A percentile compares a stretch with the other conserved stretches of the same genome.
Evolutionary conservation across 2,329 filamentous ascomycete genomes (phyloP).

Genomic region (Fusarium virguliforme): DNA sequence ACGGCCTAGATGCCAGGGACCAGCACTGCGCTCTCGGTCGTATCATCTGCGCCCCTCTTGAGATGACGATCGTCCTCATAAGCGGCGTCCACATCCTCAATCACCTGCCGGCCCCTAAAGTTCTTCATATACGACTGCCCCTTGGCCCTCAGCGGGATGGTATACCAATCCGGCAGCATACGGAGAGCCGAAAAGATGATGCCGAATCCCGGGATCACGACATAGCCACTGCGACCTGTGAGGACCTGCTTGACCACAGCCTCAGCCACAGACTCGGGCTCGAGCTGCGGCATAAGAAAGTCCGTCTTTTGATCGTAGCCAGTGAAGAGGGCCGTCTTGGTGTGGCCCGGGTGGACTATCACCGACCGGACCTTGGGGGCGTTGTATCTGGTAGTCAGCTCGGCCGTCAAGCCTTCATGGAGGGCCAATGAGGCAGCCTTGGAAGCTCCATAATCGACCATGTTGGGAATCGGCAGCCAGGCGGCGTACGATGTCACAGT

Average conservation of each 20-base stretch:
- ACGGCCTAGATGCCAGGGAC: constrained; percentile 50
- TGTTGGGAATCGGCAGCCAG: constrained; percentile 72
- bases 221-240: constrained; percentile 63
- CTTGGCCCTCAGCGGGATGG: constrained; percentile 66
- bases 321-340: constrained; percentile 55
- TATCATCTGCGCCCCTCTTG: constrained; percentile 44
- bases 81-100: constrained; percentile 61
- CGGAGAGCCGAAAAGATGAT: constrained; percentile 62
- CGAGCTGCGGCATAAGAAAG: constrained; percentile 56
- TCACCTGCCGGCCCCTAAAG: constrained; percentile 65
- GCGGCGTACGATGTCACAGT: constrained; percentile 78
- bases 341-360: constrained; percentile 71
- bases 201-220: constrained; percentile 64
- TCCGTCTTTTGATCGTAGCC: constrained; percentile 70
- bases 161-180: constrained; percentile 75
- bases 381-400: constrained; percentile 73
- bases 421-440: constrained; percentile 79
- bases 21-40: constrained; percentile 58
- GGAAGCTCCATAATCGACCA: constrained; percentile 78
- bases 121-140: constrained; percentile 60
- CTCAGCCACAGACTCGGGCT: constrained; percentile 61
- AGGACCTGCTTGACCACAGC: constrained; percentile 67
- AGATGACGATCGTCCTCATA: constrained; percentile 50
- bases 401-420: constrained; percentile 76
- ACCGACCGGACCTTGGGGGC: constrained; percentile 77